Conservation (phyloP, 2,329 filamentous ascomycete genomes). For the Achaetomium macrosporum region DNA sequence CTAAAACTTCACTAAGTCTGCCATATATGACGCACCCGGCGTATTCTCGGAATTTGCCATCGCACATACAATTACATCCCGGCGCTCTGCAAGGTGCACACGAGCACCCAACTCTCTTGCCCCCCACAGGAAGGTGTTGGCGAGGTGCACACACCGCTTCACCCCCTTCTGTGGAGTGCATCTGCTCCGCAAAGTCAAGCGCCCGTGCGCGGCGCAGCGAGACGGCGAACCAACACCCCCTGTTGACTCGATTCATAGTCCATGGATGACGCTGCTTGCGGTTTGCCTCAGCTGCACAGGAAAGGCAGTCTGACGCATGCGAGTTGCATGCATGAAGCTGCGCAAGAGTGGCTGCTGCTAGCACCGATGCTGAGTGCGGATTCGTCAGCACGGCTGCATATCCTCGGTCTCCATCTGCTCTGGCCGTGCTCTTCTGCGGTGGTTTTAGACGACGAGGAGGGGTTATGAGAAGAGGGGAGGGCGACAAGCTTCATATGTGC, state of each 20-base stretch:
- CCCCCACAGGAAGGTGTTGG: too few species aligned
- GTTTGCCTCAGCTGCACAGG: slow-evolving; percentile 17
- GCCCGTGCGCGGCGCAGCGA: slow-evolving; percentile 17
- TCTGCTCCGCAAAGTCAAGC: slow-evolving; percentile 9
- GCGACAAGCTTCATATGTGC: background rate
- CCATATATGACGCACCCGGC: slow-evolving; percentile 15
- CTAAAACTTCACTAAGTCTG: too few species aligned
- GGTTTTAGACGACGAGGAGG: background rate
- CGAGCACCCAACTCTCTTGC: background rate
- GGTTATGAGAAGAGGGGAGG: slow-evolving; percentile 2
- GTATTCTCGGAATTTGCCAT: slow-evolving; percentile 28
- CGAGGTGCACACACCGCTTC: too few species aligned
- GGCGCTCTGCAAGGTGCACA: slow-evolving; percentile 5
- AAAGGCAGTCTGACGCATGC: slow-evolving; percentile 9
- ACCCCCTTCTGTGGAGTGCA: background rate
- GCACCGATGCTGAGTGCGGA: background rate
- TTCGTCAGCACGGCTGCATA: slow-evolving; percentile 1
- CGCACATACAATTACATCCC: slow-evolving; percentile 12
- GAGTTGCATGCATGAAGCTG: slow-evolving; percentile 10
- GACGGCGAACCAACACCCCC: background rate
- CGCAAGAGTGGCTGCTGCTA: background rate
- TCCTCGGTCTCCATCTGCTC: slow-evolving; percentile 1
- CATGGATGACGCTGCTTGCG: slow-evolving; percentile 7
- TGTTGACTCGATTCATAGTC: slow-evolving; percentile 1
- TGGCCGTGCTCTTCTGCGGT: background rate